phyloP scores from a whole-genome alignment of 495 filamentous ascomycete genomes.

The Podospora bellae-mahoneyi region DNA sequence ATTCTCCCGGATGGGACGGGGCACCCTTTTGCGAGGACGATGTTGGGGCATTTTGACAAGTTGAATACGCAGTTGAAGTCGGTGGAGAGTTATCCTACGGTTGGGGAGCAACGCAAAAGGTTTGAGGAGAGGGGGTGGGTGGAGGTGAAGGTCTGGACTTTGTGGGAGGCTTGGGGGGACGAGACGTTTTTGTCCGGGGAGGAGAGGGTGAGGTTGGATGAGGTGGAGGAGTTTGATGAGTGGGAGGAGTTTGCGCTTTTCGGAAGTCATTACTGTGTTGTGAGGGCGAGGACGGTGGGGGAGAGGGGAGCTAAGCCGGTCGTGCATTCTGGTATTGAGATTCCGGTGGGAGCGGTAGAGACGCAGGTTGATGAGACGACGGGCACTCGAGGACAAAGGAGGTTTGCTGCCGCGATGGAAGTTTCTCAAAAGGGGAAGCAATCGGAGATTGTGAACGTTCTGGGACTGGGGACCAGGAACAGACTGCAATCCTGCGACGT shows the following conservation, averaged over 20 bases:
- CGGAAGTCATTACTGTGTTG: constrained; percentile 78
- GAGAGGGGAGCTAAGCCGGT: constrained; percentile 2
- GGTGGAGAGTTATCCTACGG: constrained; percentile 64
- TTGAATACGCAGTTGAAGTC: constrained; percentile 71
- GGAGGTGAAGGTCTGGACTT: constrained; percentile 54
- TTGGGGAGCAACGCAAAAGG: constrained; percentile 59
- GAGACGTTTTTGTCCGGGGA: constrained; percentile 54
- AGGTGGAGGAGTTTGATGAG: constrained; percentile 83
- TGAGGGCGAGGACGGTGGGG: constrained; percentile 52
- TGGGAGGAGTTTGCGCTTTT: constrained; percentile 95
- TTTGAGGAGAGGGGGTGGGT: constrained; percentile 67
- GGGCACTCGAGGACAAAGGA: constrained; percentile 38
- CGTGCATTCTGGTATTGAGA: background rate
- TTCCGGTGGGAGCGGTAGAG: constrained; percentile 5
- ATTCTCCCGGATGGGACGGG: constrained; percentile 70
- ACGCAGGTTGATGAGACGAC: constrained; percentile 31
- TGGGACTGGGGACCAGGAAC: constrained; percentile 59
- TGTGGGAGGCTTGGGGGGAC: constrained; percentile 79
- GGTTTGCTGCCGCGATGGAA: constrained; percentile 41
- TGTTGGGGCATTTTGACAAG: constrained; percentile 82
- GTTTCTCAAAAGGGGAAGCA: constrained; percentile 13
- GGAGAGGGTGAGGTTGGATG: constrained; percentile 57
- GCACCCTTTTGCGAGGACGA: constrained; percentile 84
- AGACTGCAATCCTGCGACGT: constrained; percentile 61
- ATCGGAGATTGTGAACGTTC: constrained; percentile 40